Evolutionary conservation across 2,329 filamentous ascomycete genomes (phyloP).

Genomic region (Trichophyton schoenleinii): DNA sequence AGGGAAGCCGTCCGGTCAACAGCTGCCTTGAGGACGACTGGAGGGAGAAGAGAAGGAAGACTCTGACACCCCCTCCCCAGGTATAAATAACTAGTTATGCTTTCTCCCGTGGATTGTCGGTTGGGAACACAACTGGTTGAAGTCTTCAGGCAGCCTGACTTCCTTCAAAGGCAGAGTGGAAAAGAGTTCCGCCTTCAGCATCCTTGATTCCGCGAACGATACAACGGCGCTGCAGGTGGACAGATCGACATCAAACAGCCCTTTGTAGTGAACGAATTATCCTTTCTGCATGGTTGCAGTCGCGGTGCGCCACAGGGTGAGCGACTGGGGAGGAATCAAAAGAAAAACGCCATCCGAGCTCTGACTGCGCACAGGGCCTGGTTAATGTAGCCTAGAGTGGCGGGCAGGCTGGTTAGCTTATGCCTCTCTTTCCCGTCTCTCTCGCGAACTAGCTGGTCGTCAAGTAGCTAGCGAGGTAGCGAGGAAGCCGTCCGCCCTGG

Average conservation of each 20-base stretch:
- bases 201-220: background rate
- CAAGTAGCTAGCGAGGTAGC: too few species aligned
- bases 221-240: constrained; percentile 3
- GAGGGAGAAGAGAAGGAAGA: background rate
- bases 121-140: background rate
- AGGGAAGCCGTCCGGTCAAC: background rate
- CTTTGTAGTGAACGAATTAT: too few species aligned
- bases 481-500: too few species aligned
- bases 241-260: background rate
- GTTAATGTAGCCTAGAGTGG: background rate
- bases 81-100: background rate
- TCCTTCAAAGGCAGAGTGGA: background rate
- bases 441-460: too few species aligned
- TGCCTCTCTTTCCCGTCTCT: background rate
- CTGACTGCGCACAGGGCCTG: background rate
- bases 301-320: background rate
- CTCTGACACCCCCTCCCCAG: too few species aligned
- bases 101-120: background rate
- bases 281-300: background rate
- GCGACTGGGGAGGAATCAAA: background rate
- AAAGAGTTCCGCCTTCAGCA: background rate
- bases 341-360: background rate
- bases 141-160: background rate
- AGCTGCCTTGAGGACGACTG: background rate
- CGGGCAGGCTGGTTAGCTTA: background rate